These are phyloP conservation scores for Helichrysum umbraculigerum DNA, from an alignment of 129 eudicot genomes.

Conservation along the genomic window DNA sequence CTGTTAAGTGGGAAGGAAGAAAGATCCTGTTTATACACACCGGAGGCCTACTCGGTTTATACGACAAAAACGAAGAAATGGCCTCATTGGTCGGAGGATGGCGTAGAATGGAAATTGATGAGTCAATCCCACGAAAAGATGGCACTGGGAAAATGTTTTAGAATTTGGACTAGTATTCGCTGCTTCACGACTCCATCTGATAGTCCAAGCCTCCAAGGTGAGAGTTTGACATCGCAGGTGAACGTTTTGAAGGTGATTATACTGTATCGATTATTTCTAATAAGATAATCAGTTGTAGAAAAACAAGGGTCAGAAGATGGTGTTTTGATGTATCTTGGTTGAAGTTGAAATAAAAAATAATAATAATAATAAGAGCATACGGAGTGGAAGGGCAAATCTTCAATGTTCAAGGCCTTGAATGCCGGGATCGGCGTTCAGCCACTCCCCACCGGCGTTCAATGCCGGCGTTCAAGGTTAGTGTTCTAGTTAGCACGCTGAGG, in stretches of 20 bases:
- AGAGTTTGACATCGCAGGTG: neutral
- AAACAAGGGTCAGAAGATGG: neutral
- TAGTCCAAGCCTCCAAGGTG: neutral
- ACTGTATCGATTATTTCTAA: neutral
- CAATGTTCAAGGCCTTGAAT: too few relatives aligned
- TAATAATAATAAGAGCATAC: too few relatives aligned
- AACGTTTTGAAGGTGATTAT: neutral
- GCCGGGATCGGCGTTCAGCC: too few relatives aligned
- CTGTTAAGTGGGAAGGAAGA: conserved; percentile 81
- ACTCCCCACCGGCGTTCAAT: too few relatives aligned
- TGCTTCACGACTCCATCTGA: neutral
- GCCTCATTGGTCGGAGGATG: conserved; percentile 57
- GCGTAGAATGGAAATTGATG: conserved; percentile 75
- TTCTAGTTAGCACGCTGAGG: too few relatives aligned
- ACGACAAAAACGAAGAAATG: conserved; percentile 71
- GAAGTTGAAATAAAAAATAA: neutral
- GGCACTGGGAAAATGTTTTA: conserved; percentile 92
- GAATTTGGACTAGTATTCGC: neutral
- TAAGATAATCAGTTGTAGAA: neutral
- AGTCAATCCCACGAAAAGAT: conserved; percentile 71
- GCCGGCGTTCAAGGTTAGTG: too few relatives aligned
- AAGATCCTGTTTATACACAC: conserved; percentile 94
- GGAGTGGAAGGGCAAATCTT: too few relatives aligned
- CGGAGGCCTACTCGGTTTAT: conserved; percentile 90
- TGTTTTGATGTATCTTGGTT: neutral